A percentile compares a stretch with the other conserved stretches of the same genome.
These are phyloP conservation scores for Raphidocelis subcapitata DNA, from an alignment of 139 green algal species.

Conservation along the genomic window DNA sequence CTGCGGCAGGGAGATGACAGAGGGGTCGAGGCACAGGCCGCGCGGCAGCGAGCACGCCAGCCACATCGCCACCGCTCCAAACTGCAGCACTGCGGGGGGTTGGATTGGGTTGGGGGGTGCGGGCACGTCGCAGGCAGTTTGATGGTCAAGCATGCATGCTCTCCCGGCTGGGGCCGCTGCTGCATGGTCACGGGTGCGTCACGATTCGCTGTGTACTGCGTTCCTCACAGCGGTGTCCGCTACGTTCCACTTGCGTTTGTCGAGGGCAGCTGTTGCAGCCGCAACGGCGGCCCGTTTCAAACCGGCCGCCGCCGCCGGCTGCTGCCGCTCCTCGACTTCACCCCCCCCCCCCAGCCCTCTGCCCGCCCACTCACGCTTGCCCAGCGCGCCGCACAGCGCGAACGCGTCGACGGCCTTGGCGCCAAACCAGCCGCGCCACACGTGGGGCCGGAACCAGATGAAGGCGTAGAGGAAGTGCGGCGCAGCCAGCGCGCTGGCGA, in stretches of 20 bases:
- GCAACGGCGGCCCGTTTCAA: too few relatives aligned
- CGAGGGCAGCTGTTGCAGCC: too few relatives aligned
- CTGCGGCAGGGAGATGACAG: slow-evolving; percentile 22
- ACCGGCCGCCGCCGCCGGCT: too few relatives aligned
- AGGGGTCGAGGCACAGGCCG: slow-evolving; percentile 42
- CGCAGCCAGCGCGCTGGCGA: slow-evolving; percentile 30
- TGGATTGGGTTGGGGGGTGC: not conserved
- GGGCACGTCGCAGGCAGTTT: too few relatives aligned
- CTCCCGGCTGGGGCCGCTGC: not conserved
- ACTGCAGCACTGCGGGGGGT: slow-evolving; percentile 41
- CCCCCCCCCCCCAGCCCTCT: too few relatives aligned
- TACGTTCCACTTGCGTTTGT: too few relatives aligned
- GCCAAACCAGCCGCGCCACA: slow-evolving; percentile 49
- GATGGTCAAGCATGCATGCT: not conserved
- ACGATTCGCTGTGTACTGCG: too few relatives aligned
- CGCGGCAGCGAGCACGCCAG: slow-evolving; percentile 25
- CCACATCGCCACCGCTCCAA: slow-evolving; percentile 44
- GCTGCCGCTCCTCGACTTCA: too few relatives aligned
- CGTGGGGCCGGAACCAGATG: slow-evolving; percentile 59
- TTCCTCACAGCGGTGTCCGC: too few relatives aligned
- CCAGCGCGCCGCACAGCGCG: slow-evolving; percentile 37
- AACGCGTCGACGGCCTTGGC: slow-evolving; percentile 50
- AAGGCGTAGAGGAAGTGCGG: slow-evolving; percentile 74
- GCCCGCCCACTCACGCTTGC: slow-evolving; percentile 58
- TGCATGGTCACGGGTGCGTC: too few relatives aligned